Base-by-base conservation (phyloP, 2,329 filamentous ascomycete species). In the Botrytis galanthina region DNA sequence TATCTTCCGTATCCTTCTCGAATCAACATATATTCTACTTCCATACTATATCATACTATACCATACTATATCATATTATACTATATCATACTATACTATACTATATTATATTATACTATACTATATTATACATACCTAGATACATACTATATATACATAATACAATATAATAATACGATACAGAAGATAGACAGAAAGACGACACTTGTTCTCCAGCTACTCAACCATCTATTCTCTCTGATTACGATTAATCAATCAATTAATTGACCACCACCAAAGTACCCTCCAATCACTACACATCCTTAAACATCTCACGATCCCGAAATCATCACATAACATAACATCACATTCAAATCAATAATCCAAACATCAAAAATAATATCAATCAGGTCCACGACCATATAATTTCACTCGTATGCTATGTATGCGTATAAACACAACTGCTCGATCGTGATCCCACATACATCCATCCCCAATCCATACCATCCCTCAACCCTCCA, bases 391-490 rank as follows among this genome's bases (percentile, higher is more conserved):
- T 54, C 64, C 64, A 68, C 64, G 48, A 54, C 46, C 48, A 29
- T 68, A 35, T 39, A 68, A 68, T 54, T 57, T 68, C 32, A 68
- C 46, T 68, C 32, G 64, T 68, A 68, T 54, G 64, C 64, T 68
- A 68, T 68, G 64, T 68, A 54, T 68, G 64, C 26, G 64, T 68
- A 14, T 54, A 22, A 68, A 54, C 46, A 68, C 64, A 68, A 54
- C 18, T 68, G 46, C 64, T 54, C 46, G 46, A 68, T 68, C 46
- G 26, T 68, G 46, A 54, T 68, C 22, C 63, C 32, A 67, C 63
- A 51, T 32, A 51, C 63, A 48, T 48, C 44, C 32, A 39, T 54
- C 62, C 62, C 51, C 51, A 57, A 46, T 64, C 29, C 64, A 29
- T 39, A 10, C 46, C 46, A 48, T 68, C 46, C 64, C 37, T 68